A percentile compares a stretch with the other conserved stretches of the same genome.
Conservation (phyloP, 1,139 yeast genomes). For the Yamadazyma epiphylla region DNA sequence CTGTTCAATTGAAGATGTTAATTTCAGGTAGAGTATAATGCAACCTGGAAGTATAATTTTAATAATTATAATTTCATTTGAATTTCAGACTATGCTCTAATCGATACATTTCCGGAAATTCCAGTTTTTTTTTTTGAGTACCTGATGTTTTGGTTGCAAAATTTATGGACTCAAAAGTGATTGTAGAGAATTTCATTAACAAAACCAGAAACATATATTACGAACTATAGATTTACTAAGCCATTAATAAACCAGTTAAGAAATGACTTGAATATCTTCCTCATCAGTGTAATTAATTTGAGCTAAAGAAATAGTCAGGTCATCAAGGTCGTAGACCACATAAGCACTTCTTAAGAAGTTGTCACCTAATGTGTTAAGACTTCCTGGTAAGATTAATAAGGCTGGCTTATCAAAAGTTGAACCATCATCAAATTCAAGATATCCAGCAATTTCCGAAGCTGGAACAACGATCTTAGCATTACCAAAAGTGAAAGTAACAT, state of each 20-base stretch:
- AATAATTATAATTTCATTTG: too few species aligned
- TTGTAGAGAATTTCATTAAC: too few species aligned
- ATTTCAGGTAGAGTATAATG: too few species aligned
- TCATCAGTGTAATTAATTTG: slow-evolving; percentile 45
- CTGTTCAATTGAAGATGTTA: too few species aligned
- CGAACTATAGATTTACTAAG: background rate
- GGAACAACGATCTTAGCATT: slow-evolving; percentile 22
- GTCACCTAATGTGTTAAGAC: slow-evolving; percentile 57
- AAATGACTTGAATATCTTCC: too few species aligned
- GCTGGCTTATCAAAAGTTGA: slow-evolving; percentile 4
- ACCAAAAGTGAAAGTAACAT: slow-evolving; percentile 10
- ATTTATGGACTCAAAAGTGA: too few species aligned
- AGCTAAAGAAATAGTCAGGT: slow-evolving; percentile 60
- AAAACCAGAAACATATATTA: background rate
- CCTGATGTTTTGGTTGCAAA: too few species aligned
- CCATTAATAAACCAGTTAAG: too few species aligned
- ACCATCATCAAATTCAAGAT: slow-evolving; percentile 1
- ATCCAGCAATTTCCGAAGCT: background rate
- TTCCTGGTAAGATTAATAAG: slow-evolving; percentile 4
- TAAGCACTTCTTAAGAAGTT: slow-evolving; percentile 70
- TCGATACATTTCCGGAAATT: too few species aligned
- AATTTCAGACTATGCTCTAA: too few species aligned
- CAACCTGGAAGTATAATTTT: too few species aligned
- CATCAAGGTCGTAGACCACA: slow-evolving; percentile 72
- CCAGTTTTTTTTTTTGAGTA: too few species aligned